Conservation (phyloP, 257 asterid genomes). For the Gynochthodes officinalis region DNA sequence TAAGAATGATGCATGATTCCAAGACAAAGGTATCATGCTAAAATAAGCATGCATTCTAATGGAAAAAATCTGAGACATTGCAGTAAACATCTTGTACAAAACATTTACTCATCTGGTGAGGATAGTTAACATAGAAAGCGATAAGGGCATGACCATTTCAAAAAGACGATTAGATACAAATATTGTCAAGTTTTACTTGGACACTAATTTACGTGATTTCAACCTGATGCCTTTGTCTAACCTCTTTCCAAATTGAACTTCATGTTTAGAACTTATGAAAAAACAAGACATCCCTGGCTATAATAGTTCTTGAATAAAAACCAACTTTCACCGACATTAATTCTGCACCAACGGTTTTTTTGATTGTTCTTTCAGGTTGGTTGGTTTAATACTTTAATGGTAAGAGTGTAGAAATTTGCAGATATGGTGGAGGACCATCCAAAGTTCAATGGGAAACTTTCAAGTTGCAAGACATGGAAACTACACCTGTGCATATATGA, state of each 20-base stretch:
- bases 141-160: not conserved
- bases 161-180: not conserved
- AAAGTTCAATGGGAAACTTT: too few relatives aligned
- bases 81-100: not conserved
- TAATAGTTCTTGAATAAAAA: too few relatives aligned
- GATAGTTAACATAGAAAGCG: not conserved
- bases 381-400: too few relatives aligned
- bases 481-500: too few relatives aligned
- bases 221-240: not conserved
- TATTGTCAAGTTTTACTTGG: not conserved
- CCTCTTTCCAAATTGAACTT: not conserved
- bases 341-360: too few relatives aligned
- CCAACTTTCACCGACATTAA: too few relatives aligned
- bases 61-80: not conserved
- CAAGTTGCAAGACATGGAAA: too few relatives aligned
- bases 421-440: too few relatives aligned
- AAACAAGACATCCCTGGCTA: too few relatives aligned
- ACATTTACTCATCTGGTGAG: not conserved
- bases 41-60: not conserved
- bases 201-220: not conserved
- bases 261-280: too few relatives aligned
- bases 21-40: not conserved
- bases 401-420: too few relatives aligned
- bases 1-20: not conserved
- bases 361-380: too few relatives aligned